A percentile compares a stretch with the other conserved stretches of the same genome.
phyloP scores from a whole-genome alignment of 2,329 filamentous ascomycete genomes.

The Trichoderma sp. region DNA sequence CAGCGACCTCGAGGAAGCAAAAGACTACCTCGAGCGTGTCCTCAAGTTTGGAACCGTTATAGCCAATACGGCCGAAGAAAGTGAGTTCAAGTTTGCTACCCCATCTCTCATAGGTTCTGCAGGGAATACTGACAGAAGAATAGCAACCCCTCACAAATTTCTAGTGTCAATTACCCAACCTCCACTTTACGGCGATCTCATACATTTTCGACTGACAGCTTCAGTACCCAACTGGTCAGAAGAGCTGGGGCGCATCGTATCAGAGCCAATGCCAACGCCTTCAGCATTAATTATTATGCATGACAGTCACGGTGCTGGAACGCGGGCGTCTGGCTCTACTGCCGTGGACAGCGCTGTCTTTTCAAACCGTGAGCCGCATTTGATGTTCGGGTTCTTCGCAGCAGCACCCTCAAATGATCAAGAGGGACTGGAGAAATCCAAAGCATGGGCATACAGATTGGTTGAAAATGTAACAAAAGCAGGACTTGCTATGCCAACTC shows the following conservation, averaged over 20 bases:
- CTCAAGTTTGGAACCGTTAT: not conserved
- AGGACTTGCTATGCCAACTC: not conserved
- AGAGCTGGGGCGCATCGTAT: not conserved
- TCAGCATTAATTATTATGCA: not conserved
- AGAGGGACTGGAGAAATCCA: not conserved
- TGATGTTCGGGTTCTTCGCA: conserved; percentile 1
- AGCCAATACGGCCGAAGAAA: not conserved
- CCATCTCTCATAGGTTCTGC: not conserved
- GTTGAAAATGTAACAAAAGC: not conserved
- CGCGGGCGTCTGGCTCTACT: not conserved
- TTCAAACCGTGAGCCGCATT: conserved; percentile 3
- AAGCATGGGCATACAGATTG: not conserved
- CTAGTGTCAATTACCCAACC: not conserved
- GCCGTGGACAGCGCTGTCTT: not conserved
- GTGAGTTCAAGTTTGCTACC: not conserved
- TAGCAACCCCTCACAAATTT: not conserved
- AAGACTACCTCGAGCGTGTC: not conserved
- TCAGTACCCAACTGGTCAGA: conserved; percentile 1
- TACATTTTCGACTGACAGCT: not conserved
- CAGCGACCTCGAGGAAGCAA: conserved; percentile 5
- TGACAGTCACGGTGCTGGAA: conserved; percentile 1
- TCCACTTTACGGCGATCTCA: not conserved
- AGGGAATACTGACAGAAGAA: not conserved
- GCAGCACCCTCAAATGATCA: not conserved
- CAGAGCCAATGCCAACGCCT: not conserved